Evolutionary conservation across 495 filamentous ascomycete genomes (phyloP).

Genomic region (Penicillium alfredii): DNA sequence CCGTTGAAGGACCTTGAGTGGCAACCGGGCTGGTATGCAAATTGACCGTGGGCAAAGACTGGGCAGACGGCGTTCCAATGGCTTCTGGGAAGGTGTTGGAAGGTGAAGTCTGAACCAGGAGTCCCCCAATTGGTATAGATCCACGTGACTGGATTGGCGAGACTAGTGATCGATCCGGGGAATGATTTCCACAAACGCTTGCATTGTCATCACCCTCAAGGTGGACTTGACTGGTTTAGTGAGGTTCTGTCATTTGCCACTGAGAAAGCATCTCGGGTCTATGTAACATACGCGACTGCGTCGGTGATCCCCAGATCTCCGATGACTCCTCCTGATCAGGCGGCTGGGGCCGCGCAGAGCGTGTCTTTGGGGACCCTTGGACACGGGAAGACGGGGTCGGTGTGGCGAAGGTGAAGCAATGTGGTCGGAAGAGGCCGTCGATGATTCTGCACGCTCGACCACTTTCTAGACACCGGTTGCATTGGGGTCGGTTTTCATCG

Average conservation of each 20-base stretch:
- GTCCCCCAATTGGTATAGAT: not conserved
- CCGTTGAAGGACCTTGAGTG: not conserved
- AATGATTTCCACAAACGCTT: no score
- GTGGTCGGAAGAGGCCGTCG: conserved; percentile 15
- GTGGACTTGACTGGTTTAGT: no score
- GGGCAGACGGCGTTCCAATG: not conserved
- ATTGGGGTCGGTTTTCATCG: conserved; percentile 17
- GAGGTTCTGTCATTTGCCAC: no score
- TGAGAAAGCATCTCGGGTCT: no score
- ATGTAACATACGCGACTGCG: no score
- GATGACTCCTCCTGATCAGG: no score
- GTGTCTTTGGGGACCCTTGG: not conserved
- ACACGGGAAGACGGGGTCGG: not conserved
- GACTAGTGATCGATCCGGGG: not conserved
- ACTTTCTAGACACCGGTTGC: conserved; percentile 13
- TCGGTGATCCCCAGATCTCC: no score
- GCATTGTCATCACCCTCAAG: no score
- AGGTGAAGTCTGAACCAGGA: conserved; percentile 1
- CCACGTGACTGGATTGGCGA: not conserved
- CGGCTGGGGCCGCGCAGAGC: not conserved
- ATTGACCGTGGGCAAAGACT: not conserved
- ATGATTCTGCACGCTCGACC: conserved; percentile 13
- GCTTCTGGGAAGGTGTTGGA: not conserved
- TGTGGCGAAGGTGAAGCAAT: conserved; percentile 10
- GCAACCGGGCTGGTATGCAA: not conserved